Base-by-base conservation (phyloP, 306 rosid genomes). In the Hippophae rhamnoides region DNA sequence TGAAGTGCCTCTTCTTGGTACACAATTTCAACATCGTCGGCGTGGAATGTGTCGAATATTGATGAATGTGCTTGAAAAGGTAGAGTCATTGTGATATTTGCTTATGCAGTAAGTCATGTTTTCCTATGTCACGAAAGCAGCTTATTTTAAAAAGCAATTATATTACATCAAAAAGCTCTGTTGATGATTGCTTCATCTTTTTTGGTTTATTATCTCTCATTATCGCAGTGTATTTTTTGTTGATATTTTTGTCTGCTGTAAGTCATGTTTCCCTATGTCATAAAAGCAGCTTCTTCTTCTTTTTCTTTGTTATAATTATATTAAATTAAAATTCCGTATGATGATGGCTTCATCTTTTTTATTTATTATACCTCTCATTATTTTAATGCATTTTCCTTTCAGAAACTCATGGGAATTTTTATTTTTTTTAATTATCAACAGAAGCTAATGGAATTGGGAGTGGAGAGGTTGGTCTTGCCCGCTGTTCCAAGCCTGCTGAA, bases 21-120 rank as follows among this genome's bases (percentile, higher is more conserved):
- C 96, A 62, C 74, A 93, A 65, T 71, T 81, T 54, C 93, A 65
- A 56, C 76, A 79, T 72, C 93, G 98, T 14, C 89, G 88, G 57
- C 89, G 43, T 25, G 98, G 96, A 77, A 87, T 87, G 98, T 92
- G 96, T 65, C 87, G 72, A 61, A 55, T 80, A 72, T 70, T 92
- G 72, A 85, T 92, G 80, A 62, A 79, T 69, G 89, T 81, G 74
- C 90, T 92, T 69, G 98, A 85, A 69, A 84, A 78, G 98, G 96
- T 92, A 69, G 61, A 7, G 9, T 52, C 27, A n/a, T 54, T 61
- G 52, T 58, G 7, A 43, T 14, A 51, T 49, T 47, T 0, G 48
- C 25, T 10, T 12, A 57, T 1, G 8, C 18, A n/a, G 65, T 5
- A 3, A 6, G 47, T 9, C 13, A 11, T 56, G 3, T 47, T 10